Conservation (phyloP, 176 grass and related monocot species). For the Ensete glaucum region DNA sequence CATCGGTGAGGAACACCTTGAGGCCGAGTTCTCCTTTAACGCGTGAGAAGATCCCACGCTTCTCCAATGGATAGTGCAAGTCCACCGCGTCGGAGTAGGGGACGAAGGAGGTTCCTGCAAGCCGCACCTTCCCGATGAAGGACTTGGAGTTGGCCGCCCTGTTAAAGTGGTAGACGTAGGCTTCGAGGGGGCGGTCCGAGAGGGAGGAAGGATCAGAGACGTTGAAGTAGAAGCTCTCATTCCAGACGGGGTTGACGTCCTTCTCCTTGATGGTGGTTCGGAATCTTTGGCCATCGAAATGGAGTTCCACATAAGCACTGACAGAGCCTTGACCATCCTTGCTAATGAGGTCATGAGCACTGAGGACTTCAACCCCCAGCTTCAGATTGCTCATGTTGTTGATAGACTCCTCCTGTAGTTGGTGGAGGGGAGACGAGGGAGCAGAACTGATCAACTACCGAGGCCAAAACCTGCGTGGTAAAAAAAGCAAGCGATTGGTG, state of each 20-base stretch:
- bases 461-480: neutral
- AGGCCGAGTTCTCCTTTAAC: slow-evolving; percentile 68
- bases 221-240: slow-evolving; percentile 48
- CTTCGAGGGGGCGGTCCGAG: slow-evolving; percentile 44
- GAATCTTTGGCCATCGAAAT: slow-evolving; percentile 68
- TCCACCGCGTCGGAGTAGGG: slow-evolving; percentile 38
- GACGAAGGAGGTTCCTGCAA: slow-evolving; percentile 60
- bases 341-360: slow-evolving; percentile 61
- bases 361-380: slow-evolving; percentile 60
- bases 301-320: slow-evolving; percentile 65
- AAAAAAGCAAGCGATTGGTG: neutral
- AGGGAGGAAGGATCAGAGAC: slow-evolving; percentile 56
- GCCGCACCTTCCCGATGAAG: slow-evolving; percentile 59
- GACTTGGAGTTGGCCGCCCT: slow-evolving; percentile 37
- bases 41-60: slow-evolving; percentile 47
- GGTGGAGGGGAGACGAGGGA: neutral
- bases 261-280: slow-evolving; percentile 57
- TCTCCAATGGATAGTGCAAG: slow-evolving; percentile 74
- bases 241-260: slow-evolving; percentile 71
- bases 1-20: slow-evolving; percentile 80
- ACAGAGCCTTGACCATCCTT: slow-evolving; percentile 45
- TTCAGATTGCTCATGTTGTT: slow-evolving; percentile 45
- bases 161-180: slow-evolving; percentile 53
- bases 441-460: neutral
- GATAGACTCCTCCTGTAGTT: neutral